phyloP scores from a whole-genome alignment of 768 basidiomycete species.

The Ephemerocybe angulata region DNA sequence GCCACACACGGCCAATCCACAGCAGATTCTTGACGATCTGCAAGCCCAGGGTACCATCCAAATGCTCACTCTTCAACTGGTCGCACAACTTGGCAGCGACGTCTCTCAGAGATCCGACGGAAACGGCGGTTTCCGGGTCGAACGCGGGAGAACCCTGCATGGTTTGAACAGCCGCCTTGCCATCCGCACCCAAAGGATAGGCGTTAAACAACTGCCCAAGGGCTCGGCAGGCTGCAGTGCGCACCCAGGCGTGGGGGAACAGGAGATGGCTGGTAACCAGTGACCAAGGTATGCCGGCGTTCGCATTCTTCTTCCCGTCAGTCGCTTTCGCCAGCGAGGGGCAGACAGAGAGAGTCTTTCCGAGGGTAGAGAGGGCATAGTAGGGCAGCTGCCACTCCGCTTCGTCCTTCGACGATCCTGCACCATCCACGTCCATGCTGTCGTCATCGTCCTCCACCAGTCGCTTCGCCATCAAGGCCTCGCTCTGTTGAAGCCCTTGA shows the following conservation, averaged over 20 bases:
- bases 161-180: conserved; percentile 25
- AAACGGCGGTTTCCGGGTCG: conserved; percentile 43
- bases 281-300: conserved; percentile 50
- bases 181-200: conserved; percentile 31
- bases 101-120: conserved; percentile 55
- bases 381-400: conserved; percentile 82
- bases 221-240: conserved; percentile 73
- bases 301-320: conserved; percentile 27
- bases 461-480: conserved; percentile 25
- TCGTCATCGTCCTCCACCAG: conserved; percentile 41
- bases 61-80: conserved; percentile 77
- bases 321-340: conserved; percentile 42
- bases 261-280: conserved; percentile 62
- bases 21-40: conserved; percentile 93
- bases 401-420: too few relatives aligned
- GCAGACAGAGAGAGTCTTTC: conserved; percentile 58
- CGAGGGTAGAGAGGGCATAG: conserved; percentile 64
- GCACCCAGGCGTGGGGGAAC: conserved; percentile 95
- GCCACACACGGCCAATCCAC: conserved; percentile 79
- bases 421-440: conserved; percentile 46
- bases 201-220: conserved; percentile 67
- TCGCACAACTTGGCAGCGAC: conserved; percentile 69
- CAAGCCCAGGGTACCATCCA: conserved; percentile 68
- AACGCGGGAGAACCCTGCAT: conserved; percentile 18
- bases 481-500: conserved; percentile 42